phyloP scores from a whole-genome alignment of 2,329 filamentous ascomycete species.

The Paraconiothyrium brasiliense region DNA sequence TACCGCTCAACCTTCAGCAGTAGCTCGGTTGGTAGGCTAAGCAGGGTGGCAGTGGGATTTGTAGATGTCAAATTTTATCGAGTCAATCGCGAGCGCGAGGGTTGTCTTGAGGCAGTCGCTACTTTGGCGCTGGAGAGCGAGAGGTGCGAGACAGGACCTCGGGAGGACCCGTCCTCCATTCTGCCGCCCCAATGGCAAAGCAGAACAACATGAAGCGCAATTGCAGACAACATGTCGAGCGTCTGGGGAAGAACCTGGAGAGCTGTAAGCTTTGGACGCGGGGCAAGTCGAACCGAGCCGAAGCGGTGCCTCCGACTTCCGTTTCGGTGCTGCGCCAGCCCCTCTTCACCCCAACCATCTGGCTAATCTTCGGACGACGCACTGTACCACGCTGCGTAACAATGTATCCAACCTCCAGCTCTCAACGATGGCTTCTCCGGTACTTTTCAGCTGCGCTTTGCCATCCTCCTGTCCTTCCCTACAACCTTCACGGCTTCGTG shows the following conservation, averaged over 20 bases:
- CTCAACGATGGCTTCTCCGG: conserved; percentile 1
- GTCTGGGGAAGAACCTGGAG: not conserved
- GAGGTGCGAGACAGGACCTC: not conserved
- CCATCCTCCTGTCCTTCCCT: not conserved
- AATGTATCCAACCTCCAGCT: conserved; percentile 5
- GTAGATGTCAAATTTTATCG: not conserved
- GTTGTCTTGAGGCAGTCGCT: not conserved
- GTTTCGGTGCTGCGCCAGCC: conserved; percentile 7
- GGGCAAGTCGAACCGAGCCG: conserved; percentile 1
- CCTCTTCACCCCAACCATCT: not conserved
- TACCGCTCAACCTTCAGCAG: not conserved
- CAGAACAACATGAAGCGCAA: not conserved
- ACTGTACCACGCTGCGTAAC: conserved; percentile 13
- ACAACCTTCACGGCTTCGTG: not conserved
- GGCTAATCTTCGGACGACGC: conserved; percentile 8
- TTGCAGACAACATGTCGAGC: not conserved
- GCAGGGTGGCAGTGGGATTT: not conserved
- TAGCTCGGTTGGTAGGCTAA: not conserved
- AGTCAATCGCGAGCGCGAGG: not conserved
- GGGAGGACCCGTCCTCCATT: not conserved
- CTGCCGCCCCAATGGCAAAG: not conserved
- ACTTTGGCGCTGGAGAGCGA: not conserved
- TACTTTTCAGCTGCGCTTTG: not conserved
- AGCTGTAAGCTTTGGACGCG: not conserved
- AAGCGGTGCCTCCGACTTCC: conserved; percentile 11